A percentile compares a stretch with the other conserved stretches of the same genome.
Evolutionary conservation across 306 rosid species (phyloP).

Genomic region (Mimosa pudica): DNA sequence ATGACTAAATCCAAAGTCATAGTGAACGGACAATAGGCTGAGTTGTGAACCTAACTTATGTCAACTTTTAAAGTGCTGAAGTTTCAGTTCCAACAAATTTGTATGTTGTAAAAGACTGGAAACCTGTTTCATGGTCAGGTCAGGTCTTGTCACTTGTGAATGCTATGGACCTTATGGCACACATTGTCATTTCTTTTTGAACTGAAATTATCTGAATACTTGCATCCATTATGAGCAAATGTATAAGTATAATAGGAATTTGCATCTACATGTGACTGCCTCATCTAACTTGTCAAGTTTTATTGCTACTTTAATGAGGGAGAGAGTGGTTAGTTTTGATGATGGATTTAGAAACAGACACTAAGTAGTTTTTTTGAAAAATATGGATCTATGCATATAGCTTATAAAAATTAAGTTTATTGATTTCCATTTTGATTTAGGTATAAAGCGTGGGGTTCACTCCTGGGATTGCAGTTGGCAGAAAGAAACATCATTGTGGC

Average conservation of each 20-base stretch:
- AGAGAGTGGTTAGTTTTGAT: conserved; percentile 5
- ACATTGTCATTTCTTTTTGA: conserved; percentile 21
- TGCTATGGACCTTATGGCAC: conserved; percentile 24
- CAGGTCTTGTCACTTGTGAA: neutral
- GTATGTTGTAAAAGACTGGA: neutral
- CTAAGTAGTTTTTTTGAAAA: neutral
- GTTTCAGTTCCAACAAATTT: neutral
- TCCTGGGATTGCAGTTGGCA: conserved; percentile 84
- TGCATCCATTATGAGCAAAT: neutral
- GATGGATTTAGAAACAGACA: conserved; percentile 28
- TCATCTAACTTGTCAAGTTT: conserved; percentile 21
- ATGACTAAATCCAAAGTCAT: conserved; percentile 15
- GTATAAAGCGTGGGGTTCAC: conserved; percentile 98
- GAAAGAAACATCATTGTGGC: conserved; percentile 93
- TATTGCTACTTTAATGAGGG: conserved; percentile 22
- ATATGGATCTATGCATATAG: conserved; percentile 11
- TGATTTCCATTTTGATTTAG: conserved; percentile 51
- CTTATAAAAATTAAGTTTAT: conserved; percentile 36
- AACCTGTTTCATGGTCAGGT: neutral
- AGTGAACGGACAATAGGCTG: conserved; percentile 6
- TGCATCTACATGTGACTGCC: neutral
- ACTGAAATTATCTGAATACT: conserved; percentile 22
- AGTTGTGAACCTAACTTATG: neutral
- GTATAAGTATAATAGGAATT: conserved; percentile 21
- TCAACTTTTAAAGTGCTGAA: neutral